These are phyloP conservation scores for Phoma sp. DNA, from an alignment of 2,329 filamentous ascomycete species.

Conservation along the genomic window DNA sequence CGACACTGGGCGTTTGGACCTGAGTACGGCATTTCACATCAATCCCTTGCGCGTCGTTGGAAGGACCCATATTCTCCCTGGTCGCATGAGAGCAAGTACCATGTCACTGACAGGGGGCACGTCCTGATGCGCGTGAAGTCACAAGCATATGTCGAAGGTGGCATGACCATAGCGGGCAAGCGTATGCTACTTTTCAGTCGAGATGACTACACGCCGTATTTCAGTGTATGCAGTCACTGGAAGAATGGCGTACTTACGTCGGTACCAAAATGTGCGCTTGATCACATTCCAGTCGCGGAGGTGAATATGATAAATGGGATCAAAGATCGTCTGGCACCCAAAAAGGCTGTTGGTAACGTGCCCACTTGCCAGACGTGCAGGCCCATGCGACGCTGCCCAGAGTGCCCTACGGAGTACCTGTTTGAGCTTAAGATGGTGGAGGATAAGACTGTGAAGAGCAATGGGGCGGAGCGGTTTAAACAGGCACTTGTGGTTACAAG, in stretches of 20 bases:
- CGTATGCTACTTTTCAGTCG: slow-evolving; percentile 66
- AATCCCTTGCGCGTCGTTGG: slow-evolving; percentile 61
- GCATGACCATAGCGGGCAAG: slow-evolving; percentile 59
- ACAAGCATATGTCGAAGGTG: slow-evolving; percentile 58
- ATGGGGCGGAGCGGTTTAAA: slow-evolving; percentile 58
- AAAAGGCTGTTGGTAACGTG: slow-evolving; percentile 54
- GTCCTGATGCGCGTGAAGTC: slow-evolving; percentile 67
- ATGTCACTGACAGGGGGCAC: slow-evolving; percentile 61
- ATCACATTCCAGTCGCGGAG: slow-evolving; percentile 61
- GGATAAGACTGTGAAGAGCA: slow-evolving; percentile 54
- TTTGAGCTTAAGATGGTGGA: slow-evolving; percentile 67
- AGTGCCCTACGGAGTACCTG: slow-evolving; percentile 69
- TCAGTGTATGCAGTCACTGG: slow-evolving; percentile 70
- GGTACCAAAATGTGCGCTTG: slow-evolving; percentile 67
- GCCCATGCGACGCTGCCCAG: slow-evolving; percentile 67
- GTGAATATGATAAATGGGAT: slow-evolving; percentile 54
- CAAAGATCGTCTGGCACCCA: slow-evolving; percentile 22
- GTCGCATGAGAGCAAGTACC: slow-evolving; percentile 62
- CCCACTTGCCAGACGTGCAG: slow-evolving; percentile 64
- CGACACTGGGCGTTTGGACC: slow-evolving; percentile 58
- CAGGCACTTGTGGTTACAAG: slow-evolving; percentile 67
- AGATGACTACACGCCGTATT: slow-evolving; percentile 68
- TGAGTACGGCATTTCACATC: slow-evolving; percentile 44
- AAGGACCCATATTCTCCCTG: slow-evolving; percentile 59
- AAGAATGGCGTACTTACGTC: slow-evolving; percentile 66